Evolutionary conservation across 768 basidiomycete species (phyloP), one percentile per base, ranked within the genome.

Genomic region (Rhizopogon vesiculosus): DNA sequence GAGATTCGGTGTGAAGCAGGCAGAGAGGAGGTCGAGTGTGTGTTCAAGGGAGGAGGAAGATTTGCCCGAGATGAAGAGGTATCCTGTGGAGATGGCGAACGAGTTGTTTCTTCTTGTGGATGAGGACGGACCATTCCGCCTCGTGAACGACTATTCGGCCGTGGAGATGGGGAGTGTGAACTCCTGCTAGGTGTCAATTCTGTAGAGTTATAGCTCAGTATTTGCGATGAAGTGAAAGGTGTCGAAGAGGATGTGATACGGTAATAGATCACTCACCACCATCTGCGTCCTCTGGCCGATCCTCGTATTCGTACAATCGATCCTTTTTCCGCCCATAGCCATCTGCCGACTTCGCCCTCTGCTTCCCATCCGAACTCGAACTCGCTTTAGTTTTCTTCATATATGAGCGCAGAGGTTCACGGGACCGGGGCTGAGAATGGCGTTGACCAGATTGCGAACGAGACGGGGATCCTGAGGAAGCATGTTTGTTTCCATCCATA

Each of bases 1-100:
- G 73, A 41, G 69, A 73, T 7, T 78, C 66, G 35, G 61, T 56
- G 41, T 67, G 69, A 18, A 64, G 63, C 10, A 71, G 35, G 13
- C 13, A 33, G 19, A 44, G 25, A 4, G 18, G 16, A 41, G 6
- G 16, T 41, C 16, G 40, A n/a, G 16, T 3, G 16, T n/a, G 16
- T 6, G 8, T 41, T 41, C 1, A n/a, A 41, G 16, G 40, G 16
- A 41, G 40, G n/a, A n/a, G 42, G 18, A 19, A 3, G 42, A 10
- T 42, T 44, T 16, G 22, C 2, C 15, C 7, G 22, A 25, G 43
- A 44, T 28, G 43, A 44, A 15, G 43, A 45, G 71, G 12, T 66
- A 74, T 13, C 69, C 3, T 28, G 61, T 29, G 64, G 45, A 44
- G 22, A 59, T 3, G 38, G 5, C 33, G 66, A 7, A 5, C 52